Conservation (phyloP, 2,329 filamentous ascomycete genomes). For the Alternaria solani region DNA sequence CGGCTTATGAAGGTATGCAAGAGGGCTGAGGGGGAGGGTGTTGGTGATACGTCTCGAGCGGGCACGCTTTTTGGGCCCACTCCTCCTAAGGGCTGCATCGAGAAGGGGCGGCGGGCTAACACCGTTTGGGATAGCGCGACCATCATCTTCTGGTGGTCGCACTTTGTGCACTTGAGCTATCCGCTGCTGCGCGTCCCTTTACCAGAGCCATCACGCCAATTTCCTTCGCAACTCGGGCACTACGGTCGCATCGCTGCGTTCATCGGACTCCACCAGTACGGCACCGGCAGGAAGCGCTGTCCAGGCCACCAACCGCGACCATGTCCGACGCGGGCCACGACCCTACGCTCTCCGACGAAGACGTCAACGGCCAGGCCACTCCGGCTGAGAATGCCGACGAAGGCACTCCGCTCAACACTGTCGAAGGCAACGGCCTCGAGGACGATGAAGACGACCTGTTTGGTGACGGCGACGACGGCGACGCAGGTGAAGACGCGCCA, state of each 20-base stretch:
- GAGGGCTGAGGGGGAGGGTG: constrained; percentile 31
- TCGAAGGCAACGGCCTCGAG: constrained; percentile 44
- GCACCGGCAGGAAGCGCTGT: neutral
- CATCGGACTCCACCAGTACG: neutral
- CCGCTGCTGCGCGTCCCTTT: constrained; percentile 7
- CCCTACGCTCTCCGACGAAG: constrained; percentile 47
- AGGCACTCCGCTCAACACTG: constrained; percentile 39
- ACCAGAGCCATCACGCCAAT: constrained; percentile 9
- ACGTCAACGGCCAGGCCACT: constrained; percentile 43
- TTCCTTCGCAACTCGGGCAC: neutral
- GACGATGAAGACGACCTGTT: constrained; percentile 57
- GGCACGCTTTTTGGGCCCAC: constrained; percentile 39
- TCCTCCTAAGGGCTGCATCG: constrained; percentile 27
- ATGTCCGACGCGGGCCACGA: constrained; percentile 52
- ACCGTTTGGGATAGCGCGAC: constrained; percentile 28
- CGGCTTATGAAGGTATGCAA: constrained; percentile 33
- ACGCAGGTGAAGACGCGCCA: constrained; percentile 30
- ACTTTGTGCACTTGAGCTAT: constrained; percentile 30
- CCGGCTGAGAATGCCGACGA: constrained; percentile 43
- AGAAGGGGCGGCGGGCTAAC: constrained; percentile 44
- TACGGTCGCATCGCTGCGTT: neutral
- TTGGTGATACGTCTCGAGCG: constrained; percentile 45
- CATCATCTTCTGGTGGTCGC: constrained; percentile 30
- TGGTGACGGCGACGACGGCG: constrained; percentile 51
- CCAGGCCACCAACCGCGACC: constrained; percentile 16